A percentile compares a stretch with the other conserved stretches of the same genome.
Conservation (phyloP, 768 basidiomycete genomes). For the Russula olivacea region DNA sequence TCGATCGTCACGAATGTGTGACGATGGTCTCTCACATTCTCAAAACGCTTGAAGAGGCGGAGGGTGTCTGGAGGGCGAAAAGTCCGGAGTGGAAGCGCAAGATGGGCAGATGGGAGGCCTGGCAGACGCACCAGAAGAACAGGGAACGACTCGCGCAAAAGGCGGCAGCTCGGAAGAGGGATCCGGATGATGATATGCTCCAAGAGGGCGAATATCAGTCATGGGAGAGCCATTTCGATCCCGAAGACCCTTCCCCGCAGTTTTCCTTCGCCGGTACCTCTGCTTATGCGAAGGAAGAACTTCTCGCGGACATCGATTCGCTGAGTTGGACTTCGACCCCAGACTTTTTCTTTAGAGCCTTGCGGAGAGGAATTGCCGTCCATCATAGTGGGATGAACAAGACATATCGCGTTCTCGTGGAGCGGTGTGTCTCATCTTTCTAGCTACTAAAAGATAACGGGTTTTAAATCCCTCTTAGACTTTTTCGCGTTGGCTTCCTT, state of each 20-base stretch:
- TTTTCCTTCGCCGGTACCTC: conserved; percentile 53
- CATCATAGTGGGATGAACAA: conserved; percentile 70
- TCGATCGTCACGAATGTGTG: conserved; percentile 57
- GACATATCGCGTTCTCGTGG: conserved; percentile 49
- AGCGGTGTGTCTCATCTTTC: conserved; percentile 38
- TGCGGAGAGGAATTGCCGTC: conserved; percentile 58
- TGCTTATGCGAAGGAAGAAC: conserved; percentile 42
- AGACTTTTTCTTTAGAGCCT: conserved; percentile 42
- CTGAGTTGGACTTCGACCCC: conserved; percentile 36
- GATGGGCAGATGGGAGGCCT: conserved; percentile 45
- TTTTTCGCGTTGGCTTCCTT: conserved; percentile 58
- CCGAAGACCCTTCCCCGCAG: conserved; percentile 47
- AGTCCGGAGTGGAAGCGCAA: conserved; percentile 47
- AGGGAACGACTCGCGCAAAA: conserved; percentile 42
- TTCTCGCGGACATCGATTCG: conserved; percentile 43
- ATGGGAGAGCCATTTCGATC: conserved; percentile 55
- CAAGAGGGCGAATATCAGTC: conserved; percentile 26
- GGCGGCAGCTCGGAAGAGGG: conserved; percentile 37
- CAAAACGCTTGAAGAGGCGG: conserved; percentile 37
- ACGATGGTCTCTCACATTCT: conserved; percentile 41
- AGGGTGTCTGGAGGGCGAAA: conserved; percentile 44
- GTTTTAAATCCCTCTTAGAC: conserved; percentile 30
- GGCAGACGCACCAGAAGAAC: conserved; percentile 43
- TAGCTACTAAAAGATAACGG: neutral
- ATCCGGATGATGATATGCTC: conserved; percentile 28